phyloP scores from a whole-genome alignment of 192 early-diverging fungal genomes.

The Pilaira anomala region DNA sequence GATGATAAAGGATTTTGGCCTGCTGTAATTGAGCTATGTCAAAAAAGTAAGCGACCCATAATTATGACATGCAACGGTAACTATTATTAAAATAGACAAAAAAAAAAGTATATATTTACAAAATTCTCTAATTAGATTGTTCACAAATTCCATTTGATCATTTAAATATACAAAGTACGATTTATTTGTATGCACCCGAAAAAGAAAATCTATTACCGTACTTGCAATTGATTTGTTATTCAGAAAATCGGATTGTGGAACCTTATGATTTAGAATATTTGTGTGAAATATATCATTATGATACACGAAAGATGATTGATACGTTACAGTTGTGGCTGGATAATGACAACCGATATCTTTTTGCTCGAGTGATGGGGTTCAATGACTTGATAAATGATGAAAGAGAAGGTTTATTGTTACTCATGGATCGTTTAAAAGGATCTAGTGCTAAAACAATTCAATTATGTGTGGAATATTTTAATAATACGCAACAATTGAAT shows the following conservation, averaged over 20 bases:
- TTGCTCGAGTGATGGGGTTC: conserved; percentile 9
- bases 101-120: neutral
- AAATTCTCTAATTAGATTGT: conserved; percentile 6
- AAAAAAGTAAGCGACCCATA: conserved; percentile 74
- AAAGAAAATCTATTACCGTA: conserved; percentile 13
- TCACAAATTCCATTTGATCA: conserved; percentile 17
- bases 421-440: neutral
- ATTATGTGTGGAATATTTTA: too few relatives aligned
- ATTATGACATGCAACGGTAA: conserved; percentile 78
- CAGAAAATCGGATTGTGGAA: conserved; percentile 18
- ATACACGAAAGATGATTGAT: conserved; percentile 20
- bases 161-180: conserved; percentile 2
- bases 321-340: conserved; percentile 24
- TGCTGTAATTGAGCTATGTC: conserved; percentile 62
- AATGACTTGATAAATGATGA: neutral
- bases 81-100: neutral
- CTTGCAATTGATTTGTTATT: conserved; percentile 20
- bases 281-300: conserved; percentile 8
- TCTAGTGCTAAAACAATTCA: neutral
- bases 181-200: conserved; percentile 9
- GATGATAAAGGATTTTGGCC: conserved; percentile 80
- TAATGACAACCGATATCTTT: neutral
- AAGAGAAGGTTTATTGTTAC: neutral
- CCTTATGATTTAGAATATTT: conserved; percentile 16
- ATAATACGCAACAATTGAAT: too few relatives aligned